These are phyloP conservation scores for Claviceps monticola DNA, from an alignment of 2,329 filamentous ascomycete species.

Conservation along the genomic window DNA sequence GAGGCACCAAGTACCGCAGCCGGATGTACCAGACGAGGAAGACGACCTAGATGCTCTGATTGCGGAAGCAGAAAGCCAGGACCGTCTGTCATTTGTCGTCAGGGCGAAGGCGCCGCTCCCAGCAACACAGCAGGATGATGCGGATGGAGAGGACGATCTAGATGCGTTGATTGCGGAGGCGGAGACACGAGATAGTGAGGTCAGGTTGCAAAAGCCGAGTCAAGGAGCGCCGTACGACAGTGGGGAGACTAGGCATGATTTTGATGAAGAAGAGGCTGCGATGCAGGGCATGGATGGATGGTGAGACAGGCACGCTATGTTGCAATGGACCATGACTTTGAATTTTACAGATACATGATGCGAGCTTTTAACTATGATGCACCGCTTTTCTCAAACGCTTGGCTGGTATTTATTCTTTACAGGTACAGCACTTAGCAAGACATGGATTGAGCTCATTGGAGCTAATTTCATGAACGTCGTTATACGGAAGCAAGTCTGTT, in stretches of 20 bases:
- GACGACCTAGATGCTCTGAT: slow-evolving; percentile 41
- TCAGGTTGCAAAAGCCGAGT: slow-evolving; percentile 5
- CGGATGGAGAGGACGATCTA: slow-evolving; percentile 27
- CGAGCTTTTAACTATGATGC: too few species aligned
- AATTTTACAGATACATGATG: too few species aligned
- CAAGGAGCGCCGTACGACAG: background rate
- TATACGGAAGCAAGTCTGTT: too few species aligned
- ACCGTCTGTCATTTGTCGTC: background rate
- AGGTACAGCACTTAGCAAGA: too few species aligned
- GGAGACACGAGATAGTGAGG: slow-evolving; percentile 14
- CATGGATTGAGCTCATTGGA: too few species aligned
- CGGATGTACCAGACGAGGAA: slow-evolving; percentile 8
- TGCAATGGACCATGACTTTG: background rate
- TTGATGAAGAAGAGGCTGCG: slow-evolving; percentile 51
- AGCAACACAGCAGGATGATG: background rate
- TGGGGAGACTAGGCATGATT: slow-evolving; percentile 19
- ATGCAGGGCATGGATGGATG: slow-evolving; percentile 52
- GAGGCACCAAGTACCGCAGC: too few species aligned
- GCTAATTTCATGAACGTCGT: too few species aligned
- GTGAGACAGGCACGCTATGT: background rate
- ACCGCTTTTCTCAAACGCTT: too few species aligned
- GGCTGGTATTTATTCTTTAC: too few species aligned
- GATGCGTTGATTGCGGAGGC: slow-evolving; percentile 40
- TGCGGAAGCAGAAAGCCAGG: slow-evolving; percentile 28
- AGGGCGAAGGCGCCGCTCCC: background rate